phyloP scores from a whole-genome alignment of 2,329 filamentous ascomycete species.

The Fusarium duplospermum region DNA sequence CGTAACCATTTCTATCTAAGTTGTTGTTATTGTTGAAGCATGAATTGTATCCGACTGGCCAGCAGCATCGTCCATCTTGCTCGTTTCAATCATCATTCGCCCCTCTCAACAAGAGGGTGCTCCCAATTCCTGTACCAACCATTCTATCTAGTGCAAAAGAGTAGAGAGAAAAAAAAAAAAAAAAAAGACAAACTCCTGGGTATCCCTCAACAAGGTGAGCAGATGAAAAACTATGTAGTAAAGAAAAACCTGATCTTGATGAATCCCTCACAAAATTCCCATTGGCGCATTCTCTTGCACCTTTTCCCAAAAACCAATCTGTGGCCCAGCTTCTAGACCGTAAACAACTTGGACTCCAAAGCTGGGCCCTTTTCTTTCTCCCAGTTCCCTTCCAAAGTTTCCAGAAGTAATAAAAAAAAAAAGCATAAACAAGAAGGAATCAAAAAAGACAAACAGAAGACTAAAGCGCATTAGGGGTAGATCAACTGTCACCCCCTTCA shows the following conservation, averaged over 20 bases:
- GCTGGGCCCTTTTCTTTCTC: conserved; percentile 21
- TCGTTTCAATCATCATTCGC: conserved; percentile 44
- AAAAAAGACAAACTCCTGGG: conserved; percentile 41
- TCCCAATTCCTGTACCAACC: conserved; percentile 39
- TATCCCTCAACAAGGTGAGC: conserved; percentile 44
- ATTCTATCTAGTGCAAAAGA: conserved; percentile 41
- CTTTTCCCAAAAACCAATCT: conserved; percentile 11
- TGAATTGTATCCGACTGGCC: conserved; percentile 42
- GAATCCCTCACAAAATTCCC: conserved; percentile 16
- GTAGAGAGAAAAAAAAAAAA: conserved; percentile 11
- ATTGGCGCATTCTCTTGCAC: conserved; percentile 15
- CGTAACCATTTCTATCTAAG: conserved; percentile 44
- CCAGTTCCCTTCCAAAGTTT: conserved; percentile 15
- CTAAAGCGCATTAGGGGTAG: conserved; percentile 23
- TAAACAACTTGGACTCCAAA: conserved; percentile 5
- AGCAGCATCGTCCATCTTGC: conserved; percentile 46
- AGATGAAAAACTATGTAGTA: conserved; percentile 35
- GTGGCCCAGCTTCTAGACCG: conserved; percentile 8
- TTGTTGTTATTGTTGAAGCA: conserved; percentile 19
- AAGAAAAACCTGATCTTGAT: conserved; percentile 11
- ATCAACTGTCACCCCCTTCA: conserved; percentile 18
- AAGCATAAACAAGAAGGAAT: conserved; percentile 26
- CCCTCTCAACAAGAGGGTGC: conserved; percentile 31
- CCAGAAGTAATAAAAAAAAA: neutral
- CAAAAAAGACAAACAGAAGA: conserved; percentile 34